Base-by-base conservation (phyloP, 805 yeast species). In the Candida berthetii region DNA sequence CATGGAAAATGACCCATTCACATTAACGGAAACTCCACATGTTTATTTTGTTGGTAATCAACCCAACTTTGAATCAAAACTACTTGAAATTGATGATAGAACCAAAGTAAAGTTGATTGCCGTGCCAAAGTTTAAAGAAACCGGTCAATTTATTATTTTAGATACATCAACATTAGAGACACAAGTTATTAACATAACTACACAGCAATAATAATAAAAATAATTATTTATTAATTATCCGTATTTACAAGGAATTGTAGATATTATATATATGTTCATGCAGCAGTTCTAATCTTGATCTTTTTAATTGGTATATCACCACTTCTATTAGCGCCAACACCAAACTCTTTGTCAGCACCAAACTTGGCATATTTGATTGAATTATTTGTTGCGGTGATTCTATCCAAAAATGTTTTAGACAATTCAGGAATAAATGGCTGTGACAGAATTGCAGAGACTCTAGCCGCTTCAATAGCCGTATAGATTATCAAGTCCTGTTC, bases 41-140 rank as follows among this genome's bases (percentile, higher is more conserved):
- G 82, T 90, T 3, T 88, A 85, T 54, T 78, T 87, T 51, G 87
- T 78, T 3, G 98, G 96, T 0, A 91, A 90, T 56, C 96, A 88
- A 59, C 76, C 82, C 0, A 56, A 60, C 27, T 88, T 71, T 58
- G 82, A 72, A 37, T 59, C 79, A 1, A 66, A 71, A 24, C 39
- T 60, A 3, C 49, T 75, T 15, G 55, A 61, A 22, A 52, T 74
- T 13, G 64, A 55, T 1, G 58, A 60, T 20, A 64, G 58, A 3
- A 57, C 62, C 8, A 64, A 64, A 28, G 77, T 82, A 9, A 65
- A 80, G 38, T 46, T 86, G 18, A 66, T 93, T 14, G 64, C 82
- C 2, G 68, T 93, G 7, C 97, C 99, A 0, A 68, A 68, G 34
- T 93, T 90, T 54, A 61, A 70, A 36, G 65, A 66, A 18, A 76